Base-by-base conservation (phyloP, 208 protist species). In the Leishmania lainsoni region DNA sequence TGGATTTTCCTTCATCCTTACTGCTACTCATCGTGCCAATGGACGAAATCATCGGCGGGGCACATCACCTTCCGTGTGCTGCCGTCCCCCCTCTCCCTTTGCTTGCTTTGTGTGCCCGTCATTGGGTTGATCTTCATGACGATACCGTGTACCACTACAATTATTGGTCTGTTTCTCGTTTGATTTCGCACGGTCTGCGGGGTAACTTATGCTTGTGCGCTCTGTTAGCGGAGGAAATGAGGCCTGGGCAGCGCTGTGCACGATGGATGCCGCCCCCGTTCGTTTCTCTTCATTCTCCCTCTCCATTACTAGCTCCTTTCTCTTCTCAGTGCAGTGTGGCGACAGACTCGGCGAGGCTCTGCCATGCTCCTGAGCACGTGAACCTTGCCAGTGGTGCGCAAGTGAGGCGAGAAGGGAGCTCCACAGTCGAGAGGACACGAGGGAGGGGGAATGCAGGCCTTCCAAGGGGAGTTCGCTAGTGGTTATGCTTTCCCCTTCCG, bases 81-180 rank as follows among this genome's bases (percentile, higher is more conserved):
- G n/a, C 52, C 51, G 12, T 39, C 76, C 49, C 76, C 49, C 65
- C 39, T 48, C 5, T 32, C 59, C 26, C 42, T 75, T 51, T 66
- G 9, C 32, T 61, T 76, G 51, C 51, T 61, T 56, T 32, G 72
- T 48, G 72, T 20, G 45, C 17, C 51, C 14, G 51, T 61, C 32
- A 54, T 35, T 73, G 72, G n/a, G 48, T 29, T 39, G 72, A 61
- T 45, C 51, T 2, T 39, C 49, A 45, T 48, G 52, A 58, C 51
- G 72, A 76, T 76, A 51, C 72, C 29, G 72, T 76, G 72, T 76
- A 76, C 72, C 51, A 76, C 72, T 76, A 76, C 72, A 76, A 48
- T 10, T 59, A 20, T 61, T 59, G 17, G 32, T 78, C 54, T 78
- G 51, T 66, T 78, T 68, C 42, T 45, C 42, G 42, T 45, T 45